Evolutionary conservation across 345 rosid species (phyloP), one percentile per base, ranked within the genome.

Genomic region (Rhodamnia rubescens): DNA sequence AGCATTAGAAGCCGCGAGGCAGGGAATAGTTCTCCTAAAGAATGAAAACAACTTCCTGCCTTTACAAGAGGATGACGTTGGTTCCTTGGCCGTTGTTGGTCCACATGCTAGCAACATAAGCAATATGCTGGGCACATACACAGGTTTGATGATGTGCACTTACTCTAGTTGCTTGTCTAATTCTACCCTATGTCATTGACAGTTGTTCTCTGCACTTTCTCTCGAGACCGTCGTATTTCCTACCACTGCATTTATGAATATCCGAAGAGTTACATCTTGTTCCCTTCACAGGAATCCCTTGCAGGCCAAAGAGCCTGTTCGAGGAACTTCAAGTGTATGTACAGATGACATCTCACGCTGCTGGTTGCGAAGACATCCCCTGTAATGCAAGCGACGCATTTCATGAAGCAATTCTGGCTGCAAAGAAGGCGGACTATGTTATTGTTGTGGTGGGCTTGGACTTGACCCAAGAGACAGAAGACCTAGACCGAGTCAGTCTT

Each of bases 21-120:
- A 96, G 90, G 99, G 99, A 86, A 95, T 95, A 86, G 99, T 97
- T 74, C 99, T 97, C 83, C 90, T 97, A 82, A 97, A 95, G 92
- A 97, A 97, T 74, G 92, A 92, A 80, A 89, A 91, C 42, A 90
- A 88, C 69, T 88, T 94, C 85, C 94, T 97, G 87, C 99, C 99
- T 55, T 89, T 96, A 82, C 85, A 89, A 9, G 89, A 88, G 88
- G 89, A 90, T 83, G 88, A 16, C 55, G 90, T 90, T 83, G 88
- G 87, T 51, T 95, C 98, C 29, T 88, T 97, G 81, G 99, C 97
- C 74, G 90, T 97, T 52, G 87, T 96, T 87, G 99, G 99, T 82
- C 99, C 99, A 26, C 85, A 94, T 90, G 99, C 93, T 5, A 88
- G 91, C 83, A 90, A 88, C 61, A 83, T 87, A 85, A 92, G 89